Evolutionary conservation across 1,284 basidiomycete genomes (phyloP), one percentile per base, ranked within the genome.

Genomic region (Rhodotorula sp.): DNA sequence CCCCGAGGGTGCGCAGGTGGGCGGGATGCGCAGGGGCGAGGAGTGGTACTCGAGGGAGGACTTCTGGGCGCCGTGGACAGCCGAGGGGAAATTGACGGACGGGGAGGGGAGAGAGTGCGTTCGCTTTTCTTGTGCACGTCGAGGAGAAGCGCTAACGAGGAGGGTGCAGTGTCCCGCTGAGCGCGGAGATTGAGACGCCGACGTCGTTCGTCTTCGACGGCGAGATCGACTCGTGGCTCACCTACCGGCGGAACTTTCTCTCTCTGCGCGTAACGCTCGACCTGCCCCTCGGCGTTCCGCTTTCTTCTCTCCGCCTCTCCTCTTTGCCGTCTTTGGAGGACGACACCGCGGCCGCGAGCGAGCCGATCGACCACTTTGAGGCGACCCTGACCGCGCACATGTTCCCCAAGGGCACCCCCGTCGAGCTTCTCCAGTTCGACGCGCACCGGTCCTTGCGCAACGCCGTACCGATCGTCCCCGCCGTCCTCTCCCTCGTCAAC

Each of bases 351-450:
- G 12, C 2, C n/a, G n/a, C n/a, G n/a, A n/a, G n/a, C n/a, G n/a
- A n/a, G 22, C 44, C 56, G 6, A 39, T 70, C 37, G 37, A 36
- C 19, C 54, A 34, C 34, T 9, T 70, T 55, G 54, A 66, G 9
- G 69, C 46, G 32, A 19, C 22, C 22, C 37, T 65, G 27, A 9
- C 39, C 15, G 32, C 36, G 25, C 37, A n/a, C 36, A 63, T 60
- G 17, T 32, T 25, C 21, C 34, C 60, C 12, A 37, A 44, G 19
- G 59, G 69, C 3, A 22, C 25, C 12, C 12, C 32, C 17, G 64
- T 64, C 69, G 69, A 66, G 50, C 61, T 70, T 8, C 44, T 59
- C 25, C 69, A 70, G 61, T 56, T 66, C 44, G 69, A 56, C 34
- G 44, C 29, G 19, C 8, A 36, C 9, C 55, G 69, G 2, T 13